phyloP scores from a whole-genome alignment of 495 filamentous ascomycete genomes.

The Evansstolkia leycettana region DNA sequence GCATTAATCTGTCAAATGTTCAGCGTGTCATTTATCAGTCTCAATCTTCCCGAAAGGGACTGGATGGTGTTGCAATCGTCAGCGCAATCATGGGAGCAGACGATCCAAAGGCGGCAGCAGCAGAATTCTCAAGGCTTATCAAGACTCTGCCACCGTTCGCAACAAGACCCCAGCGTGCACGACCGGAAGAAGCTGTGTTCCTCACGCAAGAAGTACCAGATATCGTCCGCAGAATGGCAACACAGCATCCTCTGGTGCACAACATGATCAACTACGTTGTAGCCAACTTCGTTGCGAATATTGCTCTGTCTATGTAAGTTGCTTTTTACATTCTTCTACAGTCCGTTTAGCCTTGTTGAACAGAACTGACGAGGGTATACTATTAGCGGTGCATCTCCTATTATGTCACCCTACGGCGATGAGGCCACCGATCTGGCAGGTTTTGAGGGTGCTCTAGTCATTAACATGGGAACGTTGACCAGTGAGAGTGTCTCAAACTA shows the following conservation, averaged over 20 bases:
- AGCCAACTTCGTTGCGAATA: slow-evolving; percentile 86
- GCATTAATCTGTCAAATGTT: slow-evolving; percentile 69
- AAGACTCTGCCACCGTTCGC: slow-evolving; percentile 36
- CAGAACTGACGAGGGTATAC: slow-evolving; percentile 2
- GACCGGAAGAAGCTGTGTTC: slow-evolving; percentile 21
- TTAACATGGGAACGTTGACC: slow-evolving; percentile 91
- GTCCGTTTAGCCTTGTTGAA: not conserved
- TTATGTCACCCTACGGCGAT: slow-evolving; percentile 81
- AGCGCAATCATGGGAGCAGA: slow-evolving; percentile 73
- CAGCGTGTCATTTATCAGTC: slow-evolving; percentile 62
- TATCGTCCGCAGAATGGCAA: slow-evolving; percentile 46
- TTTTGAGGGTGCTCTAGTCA: slow-evolving; percentile 57
- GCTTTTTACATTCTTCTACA: not conserved
- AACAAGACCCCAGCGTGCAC: slow-evolving; percentile 6
- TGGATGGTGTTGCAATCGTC: slow-evolving; percentile 80
- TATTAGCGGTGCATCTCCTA: slow-evolving; percentile 67
- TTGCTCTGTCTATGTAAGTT: slow-evolving; percentile 58
- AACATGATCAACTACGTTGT: slow-evolving; percentile 96
- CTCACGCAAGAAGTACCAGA: slow-evolving; percentile 35
- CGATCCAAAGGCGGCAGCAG: slow-evolving; percentile 48
- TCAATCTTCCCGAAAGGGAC: slow-evolving; percentile 28
- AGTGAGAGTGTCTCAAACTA: slow-evolving; percentile 60
- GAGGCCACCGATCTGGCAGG: slow-evolving; percentile 69
- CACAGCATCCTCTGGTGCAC: slow-evolving; percentile 65
- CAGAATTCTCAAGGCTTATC: slow-evolving; percentile 40